Evolutionary conservation across 805 yeast species (phyloP).

Genomic region (Zygosaccharomyces kombuchaensis): DNA sequence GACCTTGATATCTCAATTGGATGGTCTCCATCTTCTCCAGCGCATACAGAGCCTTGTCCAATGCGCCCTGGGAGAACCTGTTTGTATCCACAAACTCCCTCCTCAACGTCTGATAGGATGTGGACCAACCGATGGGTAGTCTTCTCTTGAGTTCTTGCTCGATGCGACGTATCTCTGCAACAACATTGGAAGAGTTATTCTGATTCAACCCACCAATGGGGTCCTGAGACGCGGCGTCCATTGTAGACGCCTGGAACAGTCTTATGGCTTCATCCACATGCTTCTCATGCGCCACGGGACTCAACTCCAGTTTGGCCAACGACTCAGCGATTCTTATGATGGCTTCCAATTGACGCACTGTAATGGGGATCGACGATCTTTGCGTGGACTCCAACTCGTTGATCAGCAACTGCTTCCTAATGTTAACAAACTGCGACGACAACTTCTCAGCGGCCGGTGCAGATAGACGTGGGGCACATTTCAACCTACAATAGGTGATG

Average conservation of each 20-base stretch:
- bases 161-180: constrained; percentile 69
- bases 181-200: constrained; percentile 52
- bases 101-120: constrained; percentile 76
- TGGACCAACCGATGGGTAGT: constrained; percentile 94
- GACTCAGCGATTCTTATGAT: constrained; percentile 93
- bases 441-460: constrained; percentile 86
- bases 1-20: constrained; percentile 82
- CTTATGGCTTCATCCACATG: constrained; percentile 96
- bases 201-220: constrained; percentile 47
- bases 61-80: constrained; percentile 59
- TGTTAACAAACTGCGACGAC: constrained; percentile 87
- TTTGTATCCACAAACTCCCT: constrained; percentile 74
- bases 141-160: constrained; percentile 85
- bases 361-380: constrained; percentile 93
- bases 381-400: constrained; percentile 79
- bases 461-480: constrained; percentile 89
- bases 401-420: constrained; percentile 75
- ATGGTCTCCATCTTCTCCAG: constrained; percentile 85
- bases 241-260: constrained; percentile 91
- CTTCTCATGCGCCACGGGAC: constrained; percentile 77
- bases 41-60: constrained; percentile 76
- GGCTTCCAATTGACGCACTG: constrained; percentile 96
- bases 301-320: constrained; percentile 76
- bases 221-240: constrained; percentile 74
- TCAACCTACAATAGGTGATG: constrained; percentile 81